phyloP scores from a whole-genome alignment of 2,329 filamentous ascomycete species.

The Spiromastix sp. region DNA sequence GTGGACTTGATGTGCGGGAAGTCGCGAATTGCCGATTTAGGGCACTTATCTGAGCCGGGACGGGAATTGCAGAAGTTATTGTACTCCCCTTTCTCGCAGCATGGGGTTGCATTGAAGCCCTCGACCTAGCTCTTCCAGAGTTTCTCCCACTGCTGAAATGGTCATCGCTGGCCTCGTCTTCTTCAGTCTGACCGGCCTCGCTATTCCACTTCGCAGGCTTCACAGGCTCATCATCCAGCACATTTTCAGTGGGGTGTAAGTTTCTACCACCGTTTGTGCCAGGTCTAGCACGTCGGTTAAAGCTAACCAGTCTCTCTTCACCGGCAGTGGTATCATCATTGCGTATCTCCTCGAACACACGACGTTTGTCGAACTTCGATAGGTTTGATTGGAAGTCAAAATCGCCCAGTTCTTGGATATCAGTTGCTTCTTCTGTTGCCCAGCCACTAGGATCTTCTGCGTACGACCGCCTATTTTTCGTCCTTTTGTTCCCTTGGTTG shows the following conservation, averaged over 20 bases:
- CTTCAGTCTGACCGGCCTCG: slow-evolving; percentile 55
- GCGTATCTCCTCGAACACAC: slow-evolving; percentile 83
- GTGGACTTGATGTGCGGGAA: slow-evolving; percentile 29
- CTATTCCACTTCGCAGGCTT: slow-evolving; percentile 52
- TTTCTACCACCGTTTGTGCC: slow-evolving; percentile 78
- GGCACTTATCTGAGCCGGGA: slow-evolving; percentile 24
- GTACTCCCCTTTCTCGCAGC: slow-evolving; percentile 38
- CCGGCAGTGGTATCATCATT: slow-evolving; percentile 85
- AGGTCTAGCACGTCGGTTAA: slow-evolving; percentile 60
- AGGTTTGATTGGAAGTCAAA: slow-evolving; percentile 88
- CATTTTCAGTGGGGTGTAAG: slow-evolving; percentile 82
- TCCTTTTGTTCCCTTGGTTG: slow-evolving; percentile 35
- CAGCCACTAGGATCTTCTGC: slow-evolving; percentile 65
- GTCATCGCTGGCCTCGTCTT: slow-evolving; percentile 25
- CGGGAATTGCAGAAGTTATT: slow-evolving; percentile 26
- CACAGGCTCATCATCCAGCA: slow-evolving; percentile 54
- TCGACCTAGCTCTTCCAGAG: slow-evolving; percentile 32
- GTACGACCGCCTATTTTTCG: slow-evolving; percentile 32
- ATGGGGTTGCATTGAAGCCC: slow-evolving; percentile 28
- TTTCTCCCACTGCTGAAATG: slow-evolving; percentile 37
- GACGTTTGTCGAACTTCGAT: slow-evolving; percentile 89
- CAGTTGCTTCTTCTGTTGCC: slow-evolving; percentile 92
- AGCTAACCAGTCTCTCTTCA: slow-evolving; percentile 77
- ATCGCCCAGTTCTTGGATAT: slow-evolving; percentile 84
- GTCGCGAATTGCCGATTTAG: slow-evolving; percentile 25